A percentile compares a stretch with the other conserved stretches of the same genome.
These are phyloP conservation scores for Arthrobotrys conoides DNA, from an alignment of 2,329 filamentous ascomycete genomes.

Conservation along the genomic window DNA sequence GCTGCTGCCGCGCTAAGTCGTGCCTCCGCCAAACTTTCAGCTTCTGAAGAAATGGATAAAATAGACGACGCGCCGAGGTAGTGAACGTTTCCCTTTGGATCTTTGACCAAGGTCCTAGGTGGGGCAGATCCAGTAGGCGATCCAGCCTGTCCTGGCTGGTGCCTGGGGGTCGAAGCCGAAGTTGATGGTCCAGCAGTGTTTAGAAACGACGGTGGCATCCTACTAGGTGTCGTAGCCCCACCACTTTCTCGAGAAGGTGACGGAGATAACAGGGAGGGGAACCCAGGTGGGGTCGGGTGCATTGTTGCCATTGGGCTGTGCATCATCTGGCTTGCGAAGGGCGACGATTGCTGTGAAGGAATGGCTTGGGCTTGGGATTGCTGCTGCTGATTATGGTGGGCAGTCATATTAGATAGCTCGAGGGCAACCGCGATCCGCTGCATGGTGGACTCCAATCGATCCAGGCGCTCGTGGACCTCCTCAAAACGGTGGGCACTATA, in stretches of 20 bases:
- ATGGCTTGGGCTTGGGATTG: slow-evolving; percentile 28
- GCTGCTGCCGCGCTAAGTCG: slow-evolving; percentile 53
- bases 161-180: slow-evolving; percentile 30
- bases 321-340: slow-evolving; percentile 54
- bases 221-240: slow-evolving; percentile 54
- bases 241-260: slow-evolving; percentile 55
- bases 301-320: slow-evolving; percentile 60
- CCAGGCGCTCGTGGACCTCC: slow-evolving; percentile 64
- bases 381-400: slow-evolving; percentile 58
- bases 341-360: slow-evolving; percentile 33
- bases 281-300: slow-evolving; percentile 58
- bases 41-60: slow-evolving; percentile 63
- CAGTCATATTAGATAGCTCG: slow-evolving; percentile 60
- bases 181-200: slow-evolving; percentile 35
- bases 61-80: slow-evolving; percentile 64
- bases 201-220: slow-evolving; percentile 53
- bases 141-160: slow-evolving; percentile 36
- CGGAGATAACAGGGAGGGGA: slow-evolving; percentile 56
- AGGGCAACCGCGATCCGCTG: slow-evolving; percentile 61
- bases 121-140: slow-evolving; percentile 35
- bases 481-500: slow-evolving; percentile 64
- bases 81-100: slow-evolving; percentile 62
- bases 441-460: slow-evolving; percentile 63
- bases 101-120: slow-evolving; percentile 58
- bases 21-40: slow-evolving; percentile 63